Percentiles rank a stretch among this genome's conserved stretches.
These are phyloP conservation scores for Puccinia horiana DNA, from an alignment of 1,284 basidiomycete species.

Conservation along the genomic window DNA sequence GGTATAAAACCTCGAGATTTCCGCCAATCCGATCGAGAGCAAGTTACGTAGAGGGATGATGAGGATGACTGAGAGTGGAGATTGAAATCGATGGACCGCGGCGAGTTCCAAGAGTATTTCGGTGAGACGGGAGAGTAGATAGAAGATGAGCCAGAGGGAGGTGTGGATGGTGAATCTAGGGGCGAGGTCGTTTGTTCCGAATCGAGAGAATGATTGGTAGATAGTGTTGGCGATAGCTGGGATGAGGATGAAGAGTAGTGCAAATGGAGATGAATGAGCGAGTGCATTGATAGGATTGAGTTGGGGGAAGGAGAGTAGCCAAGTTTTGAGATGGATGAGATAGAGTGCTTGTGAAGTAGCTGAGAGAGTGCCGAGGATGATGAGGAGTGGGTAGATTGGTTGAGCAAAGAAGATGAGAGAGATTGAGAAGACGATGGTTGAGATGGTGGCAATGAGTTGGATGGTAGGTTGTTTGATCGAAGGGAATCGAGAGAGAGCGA, in stretches of 20 bases:
- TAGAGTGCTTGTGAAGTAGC: conserved; percentile 17
- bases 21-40: background rate
- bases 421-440: background rate
- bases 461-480: conserved; percentile 1
- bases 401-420: conserved; percentile 20
- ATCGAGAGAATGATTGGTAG: conserved; percentile 65
- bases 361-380: conserved; percentile 12
- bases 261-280: conserved; percentile 49
- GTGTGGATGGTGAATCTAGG: conserved; percentile 70
- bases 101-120: conserved; percentile 74
- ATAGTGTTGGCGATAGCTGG: background rate
- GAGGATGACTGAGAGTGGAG: conserved; percentile 9
- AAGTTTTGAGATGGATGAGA: conserved; percentile 30
- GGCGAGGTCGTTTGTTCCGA: conserved; percentile 67
- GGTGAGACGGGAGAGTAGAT: conserved; percentile 69
- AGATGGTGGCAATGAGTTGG: background rate
- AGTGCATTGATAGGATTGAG: background rate
- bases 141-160: conserved; percentile 67
- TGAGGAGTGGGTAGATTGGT: background rate
- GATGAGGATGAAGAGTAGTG: conserved; percentile 40
- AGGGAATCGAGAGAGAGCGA: background rate
- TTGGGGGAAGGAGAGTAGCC: conserved; percentile 20
- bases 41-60: conserved; percentile 22
- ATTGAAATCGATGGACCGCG: conserved; percentile 64
- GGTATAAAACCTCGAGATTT: background rate